phyloP scores from a whole-genome alignment of 352 stramenopile species.

The Pythium vanterpoolii region DNA sequence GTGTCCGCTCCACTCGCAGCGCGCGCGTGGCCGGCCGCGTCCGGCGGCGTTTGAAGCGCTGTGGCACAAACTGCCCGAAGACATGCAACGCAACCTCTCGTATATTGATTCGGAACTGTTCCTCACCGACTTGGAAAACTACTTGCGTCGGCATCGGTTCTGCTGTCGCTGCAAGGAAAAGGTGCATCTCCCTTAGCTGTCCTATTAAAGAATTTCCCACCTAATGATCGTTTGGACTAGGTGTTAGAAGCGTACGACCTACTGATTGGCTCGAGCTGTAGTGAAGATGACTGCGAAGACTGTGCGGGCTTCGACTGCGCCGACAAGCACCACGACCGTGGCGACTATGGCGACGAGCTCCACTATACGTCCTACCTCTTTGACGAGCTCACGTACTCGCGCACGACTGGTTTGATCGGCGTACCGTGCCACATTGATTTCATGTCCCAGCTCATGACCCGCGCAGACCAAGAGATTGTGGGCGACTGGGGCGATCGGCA shows the following conservation, averaged over 20 bases:
- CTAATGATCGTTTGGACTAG: no score
- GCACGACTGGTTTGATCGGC: slow-evolving; percentile 76
- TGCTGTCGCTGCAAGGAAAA: slow-evolving; percentile 89
- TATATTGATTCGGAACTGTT: slow-evolving; percentile 88
- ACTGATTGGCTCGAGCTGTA: slow-evolving; percentile 80
- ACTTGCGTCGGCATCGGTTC: slow-evolving; percentile 82
- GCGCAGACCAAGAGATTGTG: slow-evolving; percentile 79
- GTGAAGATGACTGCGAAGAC: slow-evolving; percentile 84
- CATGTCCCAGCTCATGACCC: slow-evolving; percentile 81
- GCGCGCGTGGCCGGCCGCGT: slow-evolving; percentile 60
- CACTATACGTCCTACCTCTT: slow-evolving; percentile 87
- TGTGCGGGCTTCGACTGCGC: slow-evolving; percentile 74
- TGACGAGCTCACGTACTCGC: slow-evolving; percentile 81
- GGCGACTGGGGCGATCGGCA: slow-evolving; percentile 82
- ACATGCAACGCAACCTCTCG: slow-evolving; percentile 77
- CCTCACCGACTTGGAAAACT: slow-evolving; percentile 78
- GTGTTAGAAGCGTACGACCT: slow-evolving; percentile 87
- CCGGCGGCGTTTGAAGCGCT: slow-evolving; percentile 72
- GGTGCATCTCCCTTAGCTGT: slow-evolving; percentile 4
- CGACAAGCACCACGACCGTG: slow-evolving; percentile 70
- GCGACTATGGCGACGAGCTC: slow-evolving; percentile 77
- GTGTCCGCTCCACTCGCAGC: slow-evolving; percentile 77
- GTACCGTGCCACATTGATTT: slow-evolving; percentile 85
- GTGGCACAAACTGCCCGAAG: slow-evolving; percentile 73
- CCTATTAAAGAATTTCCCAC: no score